Evolutionary conservation across 2,329 filamentous ascomycete species (phyloP), one percentile per base, ranked within the genome.

Genomic region (Neofusicoccum cordaticola): DNA sequence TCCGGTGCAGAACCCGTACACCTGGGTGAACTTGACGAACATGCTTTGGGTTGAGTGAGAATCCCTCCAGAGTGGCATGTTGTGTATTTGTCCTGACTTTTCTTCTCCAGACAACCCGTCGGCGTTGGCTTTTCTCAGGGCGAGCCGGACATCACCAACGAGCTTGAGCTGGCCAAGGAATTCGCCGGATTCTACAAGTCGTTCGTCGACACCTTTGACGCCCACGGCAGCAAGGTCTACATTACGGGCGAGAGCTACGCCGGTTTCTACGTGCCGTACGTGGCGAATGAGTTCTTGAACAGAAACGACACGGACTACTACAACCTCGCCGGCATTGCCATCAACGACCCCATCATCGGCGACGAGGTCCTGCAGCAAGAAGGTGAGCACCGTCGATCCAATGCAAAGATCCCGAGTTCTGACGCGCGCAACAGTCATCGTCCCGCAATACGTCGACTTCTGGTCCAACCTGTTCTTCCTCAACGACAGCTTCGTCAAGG

Each of bases 1-100:
- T 17, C 90, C 90, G 0, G 81, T 87, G 0, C 78, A 80, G 50
- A 93, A 93, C 72, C 82, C 85, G 0, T 93, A 88, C 79, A 84
- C 85, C n/a, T 93, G 90, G 90, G 85, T 68, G 3, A 79, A 79
- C 50, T 58, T 79, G 45, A 79, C 77, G 45, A 79, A 79, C 64
- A 72, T 78, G 70, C 68, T 79, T 2, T 79, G 76, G 78, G 73
- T 84, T 12, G 83, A 78, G 60, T 63, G n/a, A 56, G 61, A 27
- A 27, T 31, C n/a, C n/a, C 15, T 19, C 34, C 7, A 41, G 27
- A 5, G 0, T 1, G 4, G 27, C 27, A 2, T 31, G 4, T 31
- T 31, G 27, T 31, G 27, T 7, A 7, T 31, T 7, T 0, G 27
- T 31, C 4, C 27, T 31, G 27, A 31, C 27, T 7, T 5, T 4